Conservation (phyloP, 768 basidiomycete genomes). For the Dendrothele bispora region DNA sequence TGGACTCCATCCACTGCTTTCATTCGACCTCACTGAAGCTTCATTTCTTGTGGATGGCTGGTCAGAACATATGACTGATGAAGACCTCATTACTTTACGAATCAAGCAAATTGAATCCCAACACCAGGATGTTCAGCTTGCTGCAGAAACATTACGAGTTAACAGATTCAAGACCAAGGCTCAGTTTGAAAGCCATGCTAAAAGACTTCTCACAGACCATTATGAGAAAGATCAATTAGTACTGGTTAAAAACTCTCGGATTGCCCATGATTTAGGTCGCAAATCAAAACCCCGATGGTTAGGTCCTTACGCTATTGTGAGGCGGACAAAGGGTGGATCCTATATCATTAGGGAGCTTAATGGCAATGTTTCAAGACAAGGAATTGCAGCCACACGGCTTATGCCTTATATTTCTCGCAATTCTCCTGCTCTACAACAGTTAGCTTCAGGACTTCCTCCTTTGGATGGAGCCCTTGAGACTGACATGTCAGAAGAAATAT, state of each 20-base stretch:
- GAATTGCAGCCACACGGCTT: neutral
- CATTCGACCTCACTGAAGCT: slow-evolving; percentile 26
- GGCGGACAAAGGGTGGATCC: slow-evolving; percentile 5
- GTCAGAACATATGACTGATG: slow-evolving; percentile 4
- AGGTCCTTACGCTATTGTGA: slow-evolving; percentile 19
- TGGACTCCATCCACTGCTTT: slow-evolving; percentile 20
- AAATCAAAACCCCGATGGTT: slow-evolving; percentile 18
- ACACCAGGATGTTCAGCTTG: slow-evolving; percentile 17
- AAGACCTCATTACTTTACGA: slow-evolving; percentile 19
- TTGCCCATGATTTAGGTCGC: slow-evolving; percentile 10
- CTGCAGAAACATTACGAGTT: slow-evolving; percentile 14
- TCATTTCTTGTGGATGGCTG: slow-evolving; percentile 25
- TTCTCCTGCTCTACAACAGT: neutral
- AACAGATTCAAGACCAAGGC: slow-evolving; percentile 17
- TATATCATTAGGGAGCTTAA: slow-evolving; percentile 1
- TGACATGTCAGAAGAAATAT: too few species aligned
- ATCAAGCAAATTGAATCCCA: slow-evolving; percentile 22
- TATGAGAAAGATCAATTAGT: slow-evolving; percentile 7
- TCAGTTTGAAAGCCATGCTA: slow-evolving; percentile 20
- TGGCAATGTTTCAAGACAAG: neutral
- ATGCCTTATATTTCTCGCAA: slow-evolving; percentile 3
- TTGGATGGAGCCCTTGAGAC: too few species aligned
- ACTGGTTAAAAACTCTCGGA: slow-evolving; percentile 15
- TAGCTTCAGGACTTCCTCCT: too few species aligned
- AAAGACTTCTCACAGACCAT: neutral